Evolutionary conservation across 78 protist genomes (phyloP).

Genomic region (Dictyostelium citrinum): DNA sequence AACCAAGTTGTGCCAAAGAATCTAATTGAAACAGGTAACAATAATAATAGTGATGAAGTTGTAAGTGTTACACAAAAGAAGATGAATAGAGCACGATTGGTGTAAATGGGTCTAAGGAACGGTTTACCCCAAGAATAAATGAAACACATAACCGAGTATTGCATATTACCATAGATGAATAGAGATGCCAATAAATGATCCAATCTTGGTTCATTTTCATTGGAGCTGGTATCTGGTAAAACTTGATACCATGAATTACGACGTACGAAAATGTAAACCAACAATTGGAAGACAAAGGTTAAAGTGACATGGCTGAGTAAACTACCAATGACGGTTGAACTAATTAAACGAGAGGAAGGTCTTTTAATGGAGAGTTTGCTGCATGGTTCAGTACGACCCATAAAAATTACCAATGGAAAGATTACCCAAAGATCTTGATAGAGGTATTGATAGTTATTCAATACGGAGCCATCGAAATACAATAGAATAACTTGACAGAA

Average conservation of each 20-base stretch:
- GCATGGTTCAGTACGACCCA: constrained; percentile 82
- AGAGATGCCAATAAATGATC: not conserved
- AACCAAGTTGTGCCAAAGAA: constrained; percentile 3
- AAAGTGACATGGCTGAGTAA: constrained; percentile 46
- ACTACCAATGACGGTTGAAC: constrained; percentile 62
- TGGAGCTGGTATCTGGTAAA: not conserved
- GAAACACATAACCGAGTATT: constrained; percentile 39
- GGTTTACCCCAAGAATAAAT: constrained; percentile 60
- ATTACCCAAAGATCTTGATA: constrained; percentile 85
- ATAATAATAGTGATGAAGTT: constrained; percentile 2
- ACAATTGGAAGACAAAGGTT: not conserved
- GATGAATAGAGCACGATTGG: constrained; percentile 25
- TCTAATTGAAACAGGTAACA: not conserved
- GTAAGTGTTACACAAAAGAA: not conserved
- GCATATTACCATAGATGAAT: constrained; percentile 63
- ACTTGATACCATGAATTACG: constrained; percentile 21
- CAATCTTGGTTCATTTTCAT: not conserved
- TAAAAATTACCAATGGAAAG: constrained; percentile 85
- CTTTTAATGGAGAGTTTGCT: constrained; percentile 23
- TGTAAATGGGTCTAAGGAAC: constrained; percentile 52
- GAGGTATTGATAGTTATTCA: constrained; percentile 81
- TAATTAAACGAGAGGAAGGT: constrained; percentile 77
- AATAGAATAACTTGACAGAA: constrained; percentile 84
- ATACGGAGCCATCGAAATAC: constrained; percentile 78
- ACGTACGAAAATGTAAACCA: constrained; percentile 25